Base-by-base conservation (phyloP, 78 protist genomes). In the Emiliania huxleyi region DNA sequence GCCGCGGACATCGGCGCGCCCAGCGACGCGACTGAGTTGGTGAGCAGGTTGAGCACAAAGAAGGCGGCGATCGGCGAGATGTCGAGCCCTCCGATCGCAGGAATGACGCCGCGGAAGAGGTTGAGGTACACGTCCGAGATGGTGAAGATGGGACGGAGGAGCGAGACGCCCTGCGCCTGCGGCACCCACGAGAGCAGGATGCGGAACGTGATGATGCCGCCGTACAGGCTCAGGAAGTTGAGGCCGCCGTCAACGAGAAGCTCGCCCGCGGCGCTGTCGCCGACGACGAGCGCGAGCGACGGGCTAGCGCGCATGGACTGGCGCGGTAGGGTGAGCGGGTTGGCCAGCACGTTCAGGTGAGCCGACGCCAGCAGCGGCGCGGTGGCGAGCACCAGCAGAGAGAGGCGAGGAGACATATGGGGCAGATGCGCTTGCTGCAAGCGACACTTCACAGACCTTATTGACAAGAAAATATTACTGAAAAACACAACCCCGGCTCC, bases 111-210 rank as follows among this genome's bases (percentile, higher is more conserved):
- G 11, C 85, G 85, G 85, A 77, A 77, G 29, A 77, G 85, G 85
- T 77, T 77, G 48, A 77, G 85, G 85, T 77, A 77, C 18, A 77
- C 85, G 46, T 77, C 85, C 29, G 85, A 77, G 23, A 40, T 48
- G 2, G 85, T 77, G 85, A 77, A 77, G n/a, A 77, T 35, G 21
- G 85, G 85, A 3, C 33, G 48, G 12, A 77, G 85, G 35, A 77
- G 29, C 21, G 42, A 3, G 4, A 77, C 18, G 5, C 85, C 46
- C 46, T 77, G 85, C 85, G 85, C 85, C 85, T 77, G 85, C n/a
- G 85, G 85, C 29, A 77, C 6, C 85, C 85, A 77, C 48, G 85
- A 77, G 48, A 77, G 85, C 44, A 77, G 29, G 46, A 77, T 77
- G 46, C 85, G 85, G n/a, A 77, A 1, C 48, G 85, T 21, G 46